Evolutionary conservation across 148 eudicot species (phyloP).

Genomic region (Pouteria glomerata): DNA sequence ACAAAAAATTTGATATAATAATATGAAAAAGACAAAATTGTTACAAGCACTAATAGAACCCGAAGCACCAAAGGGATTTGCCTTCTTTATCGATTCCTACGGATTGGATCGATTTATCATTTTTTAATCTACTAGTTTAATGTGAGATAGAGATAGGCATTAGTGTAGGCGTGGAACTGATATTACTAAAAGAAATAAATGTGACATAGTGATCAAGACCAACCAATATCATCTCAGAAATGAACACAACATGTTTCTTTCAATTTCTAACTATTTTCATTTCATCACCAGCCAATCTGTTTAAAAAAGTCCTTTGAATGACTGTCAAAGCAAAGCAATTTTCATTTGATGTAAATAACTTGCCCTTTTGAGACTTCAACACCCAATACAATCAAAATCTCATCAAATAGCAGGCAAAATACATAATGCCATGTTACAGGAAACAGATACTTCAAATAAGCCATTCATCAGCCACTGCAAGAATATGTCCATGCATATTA

Average conservation of each 20-base stretch:
- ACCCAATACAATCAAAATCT: background rate
- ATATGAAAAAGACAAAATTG: background rate
- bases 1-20: background rate
- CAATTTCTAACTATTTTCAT: background rate
- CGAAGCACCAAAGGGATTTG: no score
- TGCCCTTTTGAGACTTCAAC: background rate
- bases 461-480: background rate
- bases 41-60: no score
- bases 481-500: background rate
- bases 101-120: no score
- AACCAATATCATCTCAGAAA: background rate
- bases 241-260: background rate
- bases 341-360: background rate
- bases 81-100: no score
- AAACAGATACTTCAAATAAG: background rate
- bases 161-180: background rate
- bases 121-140: no score
- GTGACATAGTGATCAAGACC: background rate
- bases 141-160: no score
- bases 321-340: background rate
- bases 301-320: background rate
- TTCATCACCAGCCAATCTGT: background rate
- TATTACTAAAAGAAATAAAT: background rate
- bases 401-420: background rate
- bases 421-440: background rate